Evolutionary conservation across 2,329 filamentous ascomycete genomes (phyloP).

Genomic region (Pestalotiopsis sp.): DNA sequence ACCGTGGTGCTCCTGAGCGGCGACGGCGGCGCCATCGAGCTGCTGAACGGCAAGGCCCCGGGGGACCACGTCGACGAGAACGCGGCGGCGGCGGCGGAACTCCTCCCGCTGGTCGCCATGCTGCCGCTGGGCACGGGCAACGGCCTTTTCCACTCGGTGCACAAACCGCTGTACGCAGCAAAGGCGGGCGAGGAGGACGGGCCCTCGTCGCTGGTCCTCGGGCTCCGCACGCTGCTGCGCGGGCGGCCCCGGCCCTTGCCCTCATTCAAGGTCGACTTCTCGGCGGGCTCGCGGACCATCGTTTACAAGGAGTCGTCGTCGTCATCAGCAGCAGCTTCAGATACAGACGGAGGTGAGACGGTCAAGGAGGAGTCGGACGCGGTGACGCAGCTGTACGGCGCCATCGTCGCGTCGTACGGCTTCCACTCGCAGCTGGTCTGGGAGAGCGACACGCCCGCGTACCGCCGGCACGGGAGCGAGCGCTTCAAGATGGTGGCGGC

Average conservation of each 20-base stretch:
- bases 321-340: neutral
- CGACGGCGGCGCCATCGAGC: slow-evolving; percentile 83
- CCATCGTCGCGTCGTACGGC: slow-evolving; percentile 87
- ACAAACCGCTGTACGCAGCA: slow-evolving; percentile 56
- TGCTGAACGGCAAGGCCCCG: slow-evolving; percentile 65
- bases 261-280: slow-evolving; percentile 64
- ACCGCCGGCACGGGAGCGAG: slow-evolving; percentile 74
- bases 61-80: slow-evolving; percentile 11
- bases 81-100: neutral
- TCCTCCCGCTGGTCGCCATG: slow-evolving; percentile 49
- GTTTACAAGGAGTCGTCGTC: slow-evolving; percentile 30
- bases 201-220: slow-evolving; percentile 48
- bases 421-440: slow-evolving; percentile 88
- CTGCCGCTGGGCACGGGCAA: slow-evolving; percentile 69
- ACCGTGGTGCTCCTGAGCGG: slow-evolving; percentile 81
- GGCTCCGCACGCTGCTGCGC: slow-evolving; percentile 60
- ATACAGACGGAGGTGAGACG: neutral
- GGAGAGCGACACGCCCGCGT: slow-evolving; percentile 84
- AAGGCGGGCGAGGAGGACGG: slow-evolving; percentile 15
- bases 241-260: slow-evolving; percentile 60
- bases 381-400: slow-evolving; percentile 62
- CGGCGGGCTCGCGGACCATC: slow-evolving; percentile 55
- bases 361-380: slow-evolving; percentile 32
- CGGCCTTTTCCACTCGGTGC: slow-evolving; percentile 64
- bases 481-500: slow-evolving; percentile 85